Percentiles rank a stretch among this genome's conserved stretches.
Conservation (phyloP, 2,329 filamentous ascomycete species). For the Ascomycota sp. region DNA sequence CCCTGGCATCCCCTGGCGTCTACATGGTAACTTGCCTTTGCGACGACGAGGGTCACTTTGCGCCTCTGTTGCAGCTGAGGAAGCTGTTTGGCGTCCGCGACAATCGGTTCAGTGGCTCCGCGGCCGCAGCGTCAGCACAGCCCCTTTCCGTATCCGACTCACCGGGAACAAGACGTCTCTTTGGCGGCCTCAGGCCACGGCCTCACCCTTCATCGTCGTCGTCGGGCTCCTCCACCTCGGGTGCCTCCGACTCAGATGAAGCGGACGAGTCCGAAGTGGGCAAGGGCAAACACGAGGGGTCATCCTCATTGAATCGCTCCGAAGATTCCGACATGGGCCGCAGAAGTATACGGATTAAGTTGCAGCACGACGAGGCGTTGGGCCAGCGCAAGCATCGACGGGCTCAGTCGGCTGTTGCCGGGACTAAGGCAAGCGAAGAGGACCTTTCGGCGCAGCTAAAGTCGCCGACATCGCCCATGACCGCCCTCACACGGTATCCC, state of each 20-base stretch:
- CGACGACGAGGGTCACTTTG: constrained; percentile 57
- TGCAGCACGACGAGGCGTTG: constrained; percentile 58
- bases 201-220: constrained; percentile 3
- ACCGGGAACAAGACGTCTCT: too few relatives aligned
- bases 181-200: too few relatives aligned
- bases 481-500: constrained; percentile 68
- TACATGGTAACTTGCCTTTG: constrained; percentile 70
- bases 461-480: constrained; percentile 68
- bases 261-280: constrained; percentile 23
- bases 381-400: constrained; percentile 51
- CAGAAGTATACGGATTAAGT: constrained; percentile 74
- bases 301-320: constrained; percentile 33
- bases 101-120: too few relatives aligned
- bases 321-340: constrained; percentile 45
- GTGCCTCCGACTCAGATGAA: constrained; percentile 50
- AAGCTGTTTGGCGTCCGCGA: constrained; percentile 33
- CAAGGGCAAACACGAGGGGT: constrained; percentile 31
- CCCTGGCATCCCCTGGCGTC: constrained; percentile 55
- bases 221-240: constrained; percentile 32
- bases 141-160: too few relatives aligned
- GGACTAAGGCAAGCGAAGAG: constrained; percentile 18
- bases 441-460: constrained; percentile 65
- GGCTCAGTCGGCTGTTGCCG: constrained; percentile 25
- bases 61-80: constrained; percentile 50
- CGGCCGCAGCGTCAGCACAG: too few relatives aligned